Evolutionary conservation across 371 early-diverging fungal species (phyloP).

Genomic region (Apophysomyces trapeziformis): DNA sequence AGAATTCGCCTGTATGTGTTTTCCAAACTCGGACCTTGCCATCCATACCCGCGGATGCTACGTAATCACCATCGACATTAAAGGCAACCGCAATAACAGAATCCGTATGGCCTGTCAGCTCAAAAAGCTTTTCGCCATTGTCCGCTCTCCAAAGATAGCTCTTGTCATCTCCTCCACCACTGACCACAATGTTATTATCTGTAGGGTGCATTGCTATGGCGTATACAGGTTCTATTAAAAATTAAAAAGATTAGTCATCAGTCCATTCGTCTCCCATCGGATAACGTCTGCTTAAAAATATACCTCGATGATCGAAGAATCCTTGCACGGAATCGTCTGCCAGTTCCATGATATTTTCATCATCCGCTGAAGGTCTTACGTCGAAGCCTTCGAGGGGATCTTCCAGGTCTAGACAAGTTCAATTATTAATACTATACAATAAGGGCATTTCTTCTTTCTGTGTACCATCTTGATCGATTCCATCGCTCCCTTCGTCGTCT

Average conservation of each 20-base stretch:
- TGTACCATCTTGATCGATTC: slow-evolving; percentile 3
- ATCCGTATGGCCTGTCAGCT: slow-evolving; percentile 80
- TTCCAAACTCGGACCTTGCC: slow-evolving; percentile 90
- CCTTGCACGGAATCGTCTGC: slow-evolving; percentile 93
- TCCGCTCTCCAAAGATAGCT: slow-evolving; percentile 88
- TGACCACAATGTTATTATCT: slow-evolving; percentile 63
- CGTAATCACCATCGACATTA: slow-evolving; percentile 82
- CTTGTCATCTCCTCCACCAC: slow-evolving; percentile 95
- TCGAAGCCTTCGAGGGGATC: slow-evolving; percentile 37
- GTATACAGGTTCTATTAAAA: slow-evolving; percentile 81
- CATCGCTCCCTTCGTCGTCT: slow-evolving; percentile 21
- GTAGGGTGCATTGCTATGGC: slow-evolving; percentile 85
- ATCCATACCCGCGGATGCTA: slow-evolving; percentile 94
- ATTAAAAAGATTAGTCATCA: not conserved
- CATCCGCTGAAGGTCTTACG: slow-evolving; percentile 49
- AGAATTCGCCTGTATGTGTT: slow-evolving; percentile 61
- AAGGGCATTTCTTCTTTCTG: too few species aligned
- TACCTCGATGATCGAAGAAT: slow-evolving; percentile 89
- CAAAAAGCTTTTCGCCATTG: slow-evolving; percentile 76
- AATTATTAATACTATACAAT: too few species aligned
- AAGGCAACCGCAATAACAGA: slow-evolving; percentile 88
- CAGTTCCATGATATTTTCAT: slow-evolving; percentile 66
- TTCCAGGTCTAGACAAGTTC: not conserved
- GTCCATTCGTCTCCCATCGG: not conserved
- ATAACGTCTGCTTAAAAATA: not conserved